Evolutionary conservation across 257 asterid species (phyloP).

Genomic region (Nicotiana paniculata): DNA sequence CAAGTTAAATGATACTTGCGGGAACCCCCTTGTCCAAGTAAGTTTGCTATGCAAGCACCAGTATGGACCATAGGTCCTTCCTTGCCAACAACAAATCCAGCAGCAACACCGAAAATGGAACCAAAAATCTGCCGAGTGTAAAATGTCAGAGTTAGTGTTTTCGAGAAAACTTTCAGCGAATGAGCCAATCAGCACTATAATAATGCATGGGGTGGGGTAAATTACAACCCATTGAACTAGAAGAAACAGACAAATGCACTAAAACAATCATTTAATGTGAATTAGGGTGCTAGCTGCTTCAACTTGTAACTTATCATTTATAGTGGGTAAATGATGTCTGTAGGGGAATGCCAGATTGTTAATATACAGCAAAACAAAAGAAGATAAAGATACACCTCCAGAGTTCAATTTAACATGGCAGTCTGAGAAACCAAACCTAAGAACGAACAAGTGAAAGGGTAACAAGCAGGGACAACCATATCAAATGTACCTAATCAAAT

Average conservation of each 20-base stretch:
- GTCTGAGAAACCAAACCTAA: background rate
- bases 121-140: slow-evolving; percentile 67
- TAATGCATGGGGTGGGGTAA: background rate
- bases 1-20: slow-evolving; percentile 88
- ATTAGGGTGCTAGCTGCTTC: background rate
- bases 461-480: background rate
- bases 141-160: background rate
- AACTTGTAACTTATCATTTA: background rate
- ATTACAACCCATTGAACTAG: background rate
- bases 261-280: background rate
- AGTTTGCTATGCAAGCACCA: slow-evolving; percentile 97
- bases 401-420: background rate
- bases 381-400: background rate
- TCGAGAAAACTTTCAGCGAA: background rate
- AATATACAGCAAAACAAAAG: background rate
- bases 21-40: slow-evolving; percentile 98
- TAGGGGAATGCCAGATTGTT: background rate
- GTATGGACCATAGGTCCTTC: slow-evolving; percentile 99
- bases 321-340: background rate
- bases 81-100: slow-evolving; percentile 98
- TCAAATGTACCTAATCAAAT: background rate
- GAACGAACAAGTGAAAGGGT: background rate
- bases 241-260: background rate
- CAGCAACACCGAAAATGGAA: slow-evolving; percentile 91
- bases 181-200: background rate